Evolutionary conservation across 805 yeast species (phyloP).

Genomic region (Candida multigemmis): DNA sequence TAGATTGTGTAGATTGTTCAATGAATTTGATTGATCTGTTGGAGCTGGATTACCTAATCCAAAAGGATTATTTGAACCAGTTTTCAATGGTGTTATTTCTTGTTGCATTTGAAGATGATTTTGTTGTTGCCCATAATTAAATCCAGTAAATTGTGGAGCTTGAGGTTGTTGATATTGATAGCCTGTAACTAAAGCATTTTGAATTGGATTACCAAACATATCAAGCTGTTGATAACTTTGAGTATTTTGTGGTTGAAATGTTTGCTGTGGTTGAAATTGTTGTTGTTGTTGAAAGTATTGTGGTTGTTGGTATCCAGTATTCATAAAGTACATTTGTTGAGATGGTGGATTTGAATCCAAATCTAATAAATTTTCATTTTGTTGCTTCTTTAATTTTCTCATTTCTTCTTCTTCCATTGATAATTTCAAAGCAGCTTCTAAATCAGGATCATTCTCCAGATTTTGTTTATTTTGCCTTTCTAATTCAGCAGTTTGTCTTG

Average conservation of each 20-base stretch:
- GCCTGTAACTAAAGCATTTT: slow-evolving; percentile 46
- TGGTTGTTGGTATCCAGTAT: slow-evolving; percentile 14
- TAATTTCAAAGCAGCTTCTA: slow-evolving; percentile 60
- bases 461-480: slow-evolving; percentile 49
- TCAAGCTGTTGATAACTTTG: slow-evolving; percentile 39
- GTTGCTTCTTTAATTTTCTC: slow-evolving; percentile 38
- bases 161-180: slow-evolving; percentile 29
- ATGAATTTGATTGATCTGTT: slow-evolving; percentile 12
- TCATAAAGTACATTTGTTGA: slow-evolving; percentile 20
- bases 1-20: slow-evolving; percentile 8
- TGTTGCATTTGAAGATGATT: slow-evolving; percentile 26
- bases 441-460: slow-evolving; percentile 44
- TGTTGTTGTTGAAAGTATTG: slow-evolving; percentile 11
- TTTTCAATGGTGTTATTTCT: slow-evolving; percentile 44
- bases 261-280: slow-evolving; percentile 7
- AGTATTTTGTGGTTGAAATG: slow-evolving; percentile 6
- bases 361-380: slow-evolving; percentile 43
- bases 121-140: slow-evolving; percentile 14
- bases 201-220: slow-evolving; percentile 61
- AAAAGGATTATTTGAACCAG: slow-evolving; percentile 77
- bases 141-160: slow-evolving; percentile 19
- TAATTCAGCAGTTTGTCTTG: slow-evolving; percentile 74
- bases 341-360: slow-evolving; percentile 32
- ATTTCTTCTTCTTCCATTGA: slow-evolving; percentile 71
- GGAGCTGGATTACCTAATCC: slow-evolving; percentile 32